These are phyloP conservation scores for Kluyveromyces aestuarii DNA, from an alignment of 805 yeast species.

Conservation along the genomic window DNA sequence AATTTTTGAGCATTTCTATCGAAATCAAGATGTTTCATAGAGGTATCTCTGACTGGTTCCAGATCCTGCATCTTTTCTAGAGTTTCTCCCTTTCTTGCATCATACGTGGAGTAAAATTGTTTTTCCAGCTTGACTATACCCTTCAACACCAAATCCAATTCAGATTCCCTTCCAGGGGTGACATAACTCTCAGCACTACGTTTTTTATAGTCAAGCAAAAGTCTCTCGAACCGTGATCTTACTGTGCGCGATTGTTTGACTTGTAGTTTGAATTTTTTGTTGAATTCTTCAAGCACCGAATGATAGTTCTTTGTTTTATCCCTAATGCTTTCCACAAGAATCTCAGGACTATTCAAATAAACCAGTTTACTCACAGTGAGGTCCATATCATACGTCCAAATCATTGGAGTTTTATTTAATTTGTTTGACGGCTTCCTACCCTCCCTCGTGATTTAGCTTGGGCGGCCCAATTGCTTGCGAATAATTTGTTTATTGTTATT, in stretches of 20 bases:
- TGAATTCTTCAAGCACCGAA: background rate
- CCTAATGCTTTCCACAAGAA: slow-evolving; percentile 1
- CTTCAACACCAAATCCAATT: background rate
- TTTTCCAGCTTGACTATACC: background rate
- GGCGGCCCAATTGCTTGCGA: background rate
- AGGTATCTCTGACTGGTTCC: background rate
- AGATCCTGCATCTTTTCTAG: background rate
- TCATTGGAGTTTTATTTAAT: background rate
- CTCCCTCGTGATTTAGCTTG: background rate
- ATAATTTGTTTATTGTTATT: background rate
- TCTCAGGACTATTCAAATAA: slow-evolving; percentile 2
- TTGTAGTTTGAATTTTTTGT: slow-evolving; percentile 1
- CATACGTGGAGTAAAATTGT: background rate
- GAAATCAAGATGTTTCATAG: background rate
- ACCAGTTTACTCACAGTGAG: slow-evolving; percentile 2
- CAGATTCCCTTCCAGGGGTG: background rate
- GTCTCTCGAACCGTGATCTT: background rate
- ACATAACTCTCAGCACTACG: background rate
- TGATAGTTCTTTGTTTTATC: slow-evolving; percentile 1
- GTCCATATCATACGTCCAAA: slow-evolving; percentile 3
- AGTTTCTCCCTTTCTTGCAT: background rate
- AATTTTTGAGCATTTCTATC: background rate
- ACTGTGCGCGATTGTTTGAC: slow-evolving; percentile 3
- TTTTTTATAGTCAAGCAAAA: slow-evolving; percentile 1
- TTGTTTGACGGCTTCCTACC: background rate